Base-by-base conservation (phyloP, 495 filamentous ascomycete genomes). In the Penicillium pancosmium region DNA sequence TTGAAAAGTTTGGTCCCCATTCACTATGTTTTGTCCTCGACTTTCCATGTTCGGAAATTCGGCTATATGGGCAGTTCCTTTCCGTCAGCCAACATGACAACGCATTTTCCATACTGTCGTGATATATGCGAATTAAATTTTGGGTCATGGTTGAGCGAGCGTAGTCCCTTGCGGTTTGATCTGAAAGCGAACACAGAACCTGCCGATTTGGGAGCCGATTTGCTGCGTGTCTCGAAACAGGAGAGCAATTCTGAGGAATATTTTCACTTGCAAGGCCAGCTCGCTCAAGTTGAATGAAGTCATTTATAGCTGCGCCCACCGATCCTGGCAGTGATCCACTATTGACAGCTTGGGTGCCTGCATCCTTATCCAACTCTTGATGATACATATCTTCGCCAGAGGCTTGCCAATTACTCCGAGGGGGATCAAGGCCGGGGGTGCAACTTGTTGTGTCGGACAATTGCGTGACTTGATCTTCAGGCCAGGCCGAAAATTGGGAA, bases 61-160 rank as follows among this genome's bases (percentile, higher is more conserved):
- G 46, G 38, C 64, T 68, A 63, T 79, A 80, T 11, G 78, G 78
- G 46, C 78, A 81, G 12, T 72, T 80, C 52, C 68, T 64, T 59
- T 81, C 78, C 0, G 75, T 78, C 47, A 81, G 52, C 78, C 78
- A 81, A 47, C 78, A 81, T 5, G 74, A 70, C 11, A 81, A 57
- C 5, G 76, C 76, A 36, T 78, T 78, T 58, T 81, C 78, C 58
- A 81, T 71, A 31, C 71, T 75, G 51, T 81, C 78, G 44, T 80
- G 76, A 52, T 81, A 81, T 25, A 81, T 76, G 23, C 65, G 68
- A 15, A 81, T 64, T 48, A 81, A 46, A 41, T 67, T 70, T 12
- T 64, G 63, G 16, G 74, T 68, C 55, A 79, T 69, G 4, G 62
- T 63, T 6, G 66, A 50, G n/a, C 63, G 72, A 56, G 69, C 68